Base-by-base conservation (phyloP, 1,284 basidiomycete species). In the Heterobasidion occidentale region DNA sequence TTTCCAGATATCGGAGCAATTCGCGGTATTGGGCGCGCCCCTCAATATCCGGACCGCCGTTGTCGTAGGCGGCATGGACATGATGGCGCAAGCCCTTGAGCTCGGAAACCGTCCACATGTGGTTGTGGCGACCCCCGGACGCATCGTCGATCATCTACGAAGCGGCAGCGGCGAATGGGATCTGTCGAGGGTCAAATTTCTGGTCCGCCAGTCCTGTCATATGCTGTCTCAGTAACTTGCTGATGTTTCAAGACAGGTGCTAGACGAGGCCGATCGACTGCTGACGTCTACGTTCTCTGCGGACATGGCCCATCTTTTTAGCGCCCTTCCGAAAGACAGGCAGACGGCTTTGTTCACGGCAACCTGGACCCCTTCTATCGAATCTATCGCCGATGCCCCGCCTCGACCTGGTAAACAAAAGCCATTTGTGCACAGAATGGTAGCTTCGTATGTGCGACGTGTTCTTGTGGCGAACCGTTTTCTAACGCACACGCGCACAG, bases 321-420 rank as follows among this genome's bases (percentile, higher is more conserved):
- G 77, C 44, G 77, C 83, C 42, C 77, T 99, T 17, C 94, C 97
- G 0, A 79, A 82, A 48, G 82, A 94, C 38, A 79, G 97, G 14
- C 97, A 99, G 70, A 99, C 97, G 0, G 91, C 94, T 60, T 80
- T 99, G 34, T 99, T 99, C 71, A 98, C 97, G 0, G 97, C 97
- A 0, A 99, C 97, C 0, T 76, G 97, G 60, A 95, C 93, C 2
- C 81, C 88, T 15, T 84, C 94, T 0, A 93, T 99, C 55, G 91
- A 95, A 63, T 78, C 81, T 8, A 70, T 98, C 34, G 90, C 87
- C 11, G 77, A 83, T 51, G 86, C 88, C 45, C 72, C 84, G 14
- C 91, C 94, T 1, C 79, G 83, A 58, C 77, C 81, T 0, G 95
- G 94, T 8, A 98, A 97, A 71, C 78, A 86, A 64, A 84, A 81